A percentile compares a stretch with the other conserved stretches of the same genome.
Conservation (phyloP, 169 alveolate genomes). For the Eimeria praecox region DNA sequence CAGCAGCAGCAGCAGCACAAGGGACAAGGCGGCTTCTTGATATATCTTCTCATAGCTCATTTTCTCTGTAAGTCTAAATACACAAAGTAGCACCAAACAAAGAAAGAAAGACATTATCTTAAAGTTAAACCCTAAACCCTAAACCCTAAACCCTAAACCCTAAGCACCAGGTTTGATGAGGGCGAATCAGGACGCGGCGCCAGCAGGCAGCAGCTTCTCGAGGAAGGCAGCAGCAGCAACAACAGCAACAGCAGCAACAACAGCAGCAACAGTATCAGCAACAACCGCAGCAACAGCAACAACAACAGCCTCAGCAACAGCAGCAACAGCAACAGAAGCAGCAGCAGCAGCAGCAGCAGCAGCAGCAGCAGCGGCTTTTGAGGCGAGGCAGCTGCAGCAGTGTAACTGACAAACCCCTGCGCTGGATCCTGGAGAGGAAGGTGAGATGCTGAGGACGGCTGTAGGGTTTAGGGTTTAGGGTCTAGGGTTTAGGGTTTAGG, state of each 20-base stretch:
- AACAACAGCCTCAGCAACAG: neutral
- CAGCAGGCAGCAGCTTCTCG: conserved; percentile 7
- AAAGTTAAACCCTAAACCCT: neutral
- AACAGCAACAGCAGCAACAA: neutral
- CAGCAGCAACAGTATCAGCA: no score
- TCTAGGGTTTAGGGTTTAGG: neutral
- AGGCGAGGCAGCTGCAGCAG: conserved; percentile 5
- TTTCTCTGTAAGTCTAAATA: neutral
- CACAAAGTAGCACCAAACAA: neutral
- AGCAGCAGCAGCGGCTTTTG: conserved; percentile 23
- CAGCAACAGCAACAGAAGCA: neutral
- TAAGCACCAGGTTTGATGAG: neutral
- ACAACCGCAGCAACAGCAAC: neutral
- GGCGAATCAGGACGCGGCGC: neutral
- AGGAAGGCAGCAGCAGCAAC: neutral
- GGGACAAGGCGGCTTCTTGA: neutral
- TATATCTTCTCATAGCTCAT: neutral
- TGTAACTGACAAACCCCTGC: conserved; percentile 17
- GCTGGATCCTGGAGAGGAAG: conserved; percentile 26
- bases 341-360: neutral
- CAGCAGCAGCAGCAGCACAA: neutral
- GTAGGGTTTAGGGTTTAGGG: neutral
- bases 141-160: neutral
- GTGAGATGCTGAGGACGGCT: no score
- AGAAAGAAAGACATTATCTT: neutral